Evolutionary conservation across 1,139 yeast genomes (phyloP), one percentile per base, ranked within the genome.

Genomic region (Casaregolazyma suthepensis): DNA sequence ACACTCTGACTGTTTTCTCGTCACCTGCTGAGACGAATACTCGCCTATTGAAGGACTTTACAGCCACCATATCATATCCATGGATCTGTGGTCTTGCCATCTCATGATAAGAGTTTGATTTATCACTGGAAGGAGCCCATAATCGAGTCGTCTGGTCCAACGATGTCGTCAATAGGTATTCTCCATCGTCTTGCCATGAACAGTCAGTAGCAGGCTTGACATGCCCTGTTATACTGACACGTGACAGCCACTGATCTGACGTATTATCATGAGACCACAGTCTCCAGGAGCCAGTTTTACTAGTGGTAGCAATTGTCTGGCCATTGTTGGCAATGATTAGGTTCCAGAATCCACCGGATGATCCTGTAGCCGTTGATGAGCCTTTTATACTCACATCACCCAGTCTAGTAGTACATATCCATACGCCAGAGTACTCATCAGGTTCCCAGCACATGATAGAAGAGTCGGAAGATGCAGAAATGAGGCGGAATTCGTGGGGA

Each of bases 11-110:
- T 13, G 90, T 85, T 71, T 94, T 94, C 66, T 94, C 99, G 67
- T 94, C 99, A 46, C 97, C 99, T 15, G 93, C 98, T 55, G 96
- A 88, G 3, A 91, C 89, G 71, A 87, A 91, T 57, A 79, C 75
- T 1, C 86, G 75, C 46, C 76, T 71, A 20, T 79, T 71, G 22
- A 93, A 69, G 19, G 85, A 77, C 49, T 82, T 82, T n/a, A 87
- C 75, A 60, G 96, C 83, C 46, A 88, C 79, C 97, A 94, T 90
- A 67, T 94, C 98, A 66, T 89, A 94, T 12, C 99, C 99, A 68
- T 94, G 99, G 59, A 94, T 93, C 67, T 94, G 99, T 0, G 99
- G 99, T 61, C 99, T 79, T 1, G 96, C 89, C 68, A 93, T 83
- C 67, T 94, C 99, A 66, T 85, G 87, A 37, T 52, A 52, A 96